Evolutionary conservation across 2,329 filamentous ascomycete genomes (phyloP).

Genomic region (Colletotrichum sublineola): DNA sequence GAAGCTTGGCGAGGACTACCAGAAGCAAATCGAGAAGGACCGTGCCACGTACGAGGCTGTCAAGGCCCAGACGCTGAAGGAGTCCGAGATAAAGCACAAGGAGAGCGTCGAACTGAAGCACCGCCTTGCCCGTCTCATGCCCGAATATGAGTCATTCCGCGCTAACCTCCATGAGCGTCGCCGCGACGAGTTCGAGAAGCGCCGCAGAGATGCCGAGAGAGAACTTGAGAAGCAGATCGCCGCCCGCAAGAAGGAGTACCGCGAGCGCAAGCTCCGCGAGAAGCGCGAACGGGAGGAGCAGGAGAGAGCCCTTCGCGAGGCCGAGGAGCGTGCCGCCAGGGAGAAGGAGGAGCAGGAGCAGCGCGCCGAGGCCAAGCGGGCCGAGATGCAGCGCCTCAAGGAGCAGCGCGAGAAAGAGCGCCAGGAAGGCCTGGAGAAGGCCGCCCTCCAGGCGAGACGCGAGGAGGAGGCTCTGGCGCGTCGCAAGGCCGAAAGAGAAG

Average conservation of each 20-base stretch:
- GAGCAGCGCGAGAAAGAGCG: constrained; percentile 75
- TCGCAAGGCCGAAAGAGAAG: constrained; percentile 75
- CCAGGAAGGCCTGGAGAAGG: constrained; percentile 76
- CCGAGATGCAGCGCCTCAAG: constrained; percentile 75
- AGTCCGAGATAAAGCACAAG: constrained; percentile 89
- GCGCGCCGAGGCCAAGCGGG: constrained; percentile 84
- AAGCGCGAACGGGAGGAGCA: constrained; percentile 87
- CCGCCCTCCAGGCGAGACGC: constrained; percentile 79
- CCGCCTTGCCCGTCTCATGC: constrained; percentile 86
- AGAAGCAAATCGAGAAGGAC: constrained; percentile 83
- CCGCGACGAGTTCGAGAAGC: constrained; percentile 95
- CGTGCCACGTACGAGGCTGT: constrained; percentile 82
- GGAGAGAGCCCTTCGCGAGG: constrained; percentile 82
- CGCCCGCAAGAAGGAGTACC: constrained; percentile 87
- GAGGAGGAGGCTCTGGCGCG: constrained; percentile 90
- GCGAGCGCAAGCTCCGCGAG: constrained; percentile 86
- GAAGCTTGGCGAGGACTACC: constrained; percentile 89
- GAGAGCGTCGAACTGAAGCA: constrained; percentile 95
- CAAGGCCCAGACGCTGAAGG: constrained; percentile 82
- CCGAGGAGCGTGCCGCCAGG: constrained; percentile 82
- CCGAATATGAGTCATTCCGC: constrained; percentile 87
- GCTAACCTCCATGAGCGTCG: constrained; percentile 86
- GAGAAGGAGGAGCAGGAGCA: constrained; percentile 89
- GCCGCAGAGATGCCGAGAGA: constrained; percentile 89
- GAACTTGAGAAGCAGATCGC: constrained; percentile 94